A percentile compares a stretch with the other conserved stretches of the same genome.
These are phyloP conservation scores for Nannochloris sp. DNA, from an alignment of 139 green algal genomes.

Conservation along the genomic window DNA sequence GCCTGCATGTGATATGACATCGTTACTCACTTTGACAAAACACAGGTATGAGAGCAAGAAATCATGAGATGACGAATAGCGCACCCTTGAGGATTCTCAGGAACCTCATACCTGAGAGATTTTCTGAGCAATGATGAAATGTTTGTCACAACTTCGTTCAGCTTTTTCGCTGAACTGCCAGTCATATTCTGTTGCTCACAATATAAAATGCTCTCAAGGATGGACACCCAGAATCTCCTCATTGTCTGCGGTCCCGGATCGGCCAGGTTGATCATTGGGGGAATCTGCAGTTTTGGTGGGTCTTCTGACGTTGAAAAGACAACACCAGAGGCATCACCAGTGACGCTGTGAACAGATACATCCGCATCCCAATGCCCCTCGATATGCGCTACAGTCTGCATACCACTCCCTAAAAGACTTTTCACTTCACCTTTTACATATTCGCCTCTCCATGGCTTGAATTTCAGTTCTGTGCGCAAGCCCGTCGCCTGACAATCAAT, in stretches of 20 bases:
- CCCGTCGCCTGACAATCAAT: slow-evolving; percentile 7
- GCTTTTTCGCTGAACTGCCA: background rate
- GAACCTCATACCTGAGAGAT: slow-evolving; percentile 8
- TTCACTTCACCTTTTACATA: slow-evolving; percentile 6
- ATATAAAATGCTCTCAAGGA: slow-evolving; percentile 7
- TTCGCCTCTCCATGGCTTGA: slow-evolving; percentile 8
- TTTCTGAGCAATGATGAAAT: slow-evolving; percentile 1
- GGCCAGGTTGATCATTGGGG: slow-evolving; percentile 2
- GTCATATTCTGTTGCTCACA: background rate
- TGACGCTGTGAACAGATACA: slow-evolving; percentile 1
- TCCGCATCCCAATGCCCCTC: slow-evolving; percentile 8
- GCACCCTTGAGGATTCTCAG: slow-evolving; percentile 3
- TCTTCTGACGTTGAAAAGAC: slow-evolving; percentile 3
- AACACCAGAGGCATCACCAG: background rate
- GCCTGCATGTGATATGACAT: background rate
- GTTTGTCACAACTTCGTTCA: slow-evolving; percentile 2
- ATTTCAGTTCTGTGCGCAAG: slow-evolving; percentile 3
- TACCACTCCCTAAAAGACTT: background rate
- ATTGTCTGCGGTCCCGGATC: slow-evolving; percentile 4
- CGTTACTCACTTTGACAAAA: no score
- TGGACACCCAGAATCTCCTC: background rate
- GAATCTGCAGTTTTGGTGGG: background rate
- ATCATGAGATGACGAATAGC: background rate
- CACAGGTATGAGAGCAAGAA: no score
- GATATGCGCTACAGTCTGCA: background rate